Percentiles rank a stretch among this genome's conserved stretches.
These are phyloP conservation scores for Hygrophila difformis DNA, from an alignment of 257 asterid genomes.

Conservation along the genomic window DNA sequence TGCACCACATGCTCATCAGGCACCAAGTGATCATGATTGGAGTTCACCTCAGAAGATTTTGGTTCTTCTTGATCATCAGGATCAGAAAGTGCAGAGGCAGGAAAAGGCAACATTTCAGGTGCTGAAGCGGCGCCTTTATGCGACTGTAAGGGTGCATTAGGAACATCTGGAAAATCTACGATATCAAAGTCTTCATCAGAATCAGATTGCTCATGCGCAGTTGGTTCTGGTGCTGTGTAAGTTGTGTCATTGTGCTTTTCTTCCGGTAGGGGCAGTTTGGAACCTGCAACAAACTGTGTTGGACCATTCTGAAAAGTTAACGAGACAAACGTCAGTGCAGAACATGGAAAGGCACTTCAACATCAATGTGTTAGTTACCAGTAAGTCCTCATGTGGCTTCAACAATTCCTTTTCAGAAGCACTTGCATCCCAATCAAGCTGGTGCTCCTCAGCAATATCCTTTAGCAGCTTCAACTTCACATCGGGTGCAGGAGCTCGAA, in stretches of 20 bases:
- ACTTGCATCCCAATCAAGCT: conserved; percentile 89
- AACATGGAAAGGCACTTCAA: background rate
- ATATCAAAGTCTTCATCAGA: conserved; percentile 55
- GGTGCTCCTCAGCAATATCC: conserved; percentile 89
- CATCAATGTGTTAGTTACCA: conserved; percentile 35
- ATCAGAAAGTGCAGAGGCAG: conserved; percentile 66
- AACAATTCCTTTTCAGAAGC: conserved; percentile 62
- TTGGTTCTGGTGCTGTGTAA: conserved; percentile 31
- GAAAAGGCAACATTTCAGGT: conserved; percentile 87
- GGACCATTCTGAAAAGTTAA: conserved; percentile 65
- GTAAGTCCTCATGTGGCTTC: conserved; percentile 82
- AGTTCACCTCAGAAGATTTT: conserved; percentile 17
- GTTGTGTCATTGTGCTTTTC: conserved; percentile 40
- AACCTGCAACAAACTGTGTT: conserved; percentile 50
- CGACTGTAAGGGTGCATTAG: conserved; percentile 50
- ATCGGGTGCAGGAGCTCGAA: conserved; percentile 91
- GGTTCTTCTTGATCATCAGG: conserved; percentile 41
- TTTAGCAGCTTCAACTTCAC: conserved; percentile 77
- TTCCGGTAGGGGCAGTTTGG: conserved; percentile 54
- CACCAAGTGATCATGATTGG: conserved; percentile 18
- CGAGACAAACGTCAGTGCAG: conserved; percentile 7
- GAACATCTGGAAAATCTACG: conserved; percentile 76
- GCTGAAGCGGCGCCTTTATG: conserved; percentile 33
- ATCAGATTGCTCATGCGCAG: conserved; percentile 32
- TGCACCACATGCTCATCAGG: conserved; percentile 16